phyloP scores from a whole-genome alignment of 2,329 filamentous ascomycete species.

The Aquanectria penicillioides region DNA sequence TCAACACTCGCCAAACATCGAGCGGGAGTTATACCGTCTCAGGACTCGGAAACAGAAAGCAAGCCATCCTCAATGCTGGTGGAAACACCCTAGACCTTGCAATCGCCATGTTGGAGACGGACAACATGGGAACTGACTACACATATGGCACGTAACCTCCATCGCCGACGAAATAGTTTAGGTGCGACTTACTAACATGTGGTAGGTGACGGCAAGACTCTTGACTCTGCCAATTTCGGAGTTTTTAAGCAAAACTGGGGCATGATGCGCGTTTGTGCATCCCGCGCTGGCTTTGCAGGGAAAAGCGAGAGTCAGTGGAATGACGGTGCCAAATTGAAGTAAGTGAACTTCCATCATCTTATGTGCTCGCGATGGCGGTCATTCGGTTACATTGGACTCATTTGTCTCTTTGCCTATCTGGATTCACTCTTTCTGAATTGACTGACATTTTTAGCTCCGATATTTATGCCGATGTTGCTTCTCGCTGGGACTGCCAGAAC shows the following conservation, averaged over 20 bases:
- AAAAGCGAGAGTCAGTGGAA: background rate
- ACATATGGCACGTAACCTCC: background rate
- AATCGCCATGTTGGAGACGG: slow-evolving; percentile 9
- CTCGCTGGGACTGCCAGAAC: slow-evolving; percentile 3
- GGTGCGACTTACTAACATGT: background rate
- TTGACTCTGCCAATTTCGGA: slow-evolving; percentile 2
- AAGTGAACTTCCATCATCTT: background rate
- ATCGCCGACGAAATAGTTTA: background rate
- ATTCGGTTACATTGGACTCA: no score
- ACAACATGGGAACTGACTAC: slow-evolving; percentile 6
- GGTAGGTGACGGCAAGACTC: background rate
- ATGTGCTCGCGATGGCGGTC: background rate
- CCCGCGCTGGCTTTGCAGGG: background rate
- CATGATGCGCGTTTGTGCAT: background rate
- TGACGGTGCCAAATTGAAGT: slow-evolving; percentile 10
- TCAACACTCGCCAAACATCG: background rate
- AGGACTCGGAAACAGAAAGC: background rate
- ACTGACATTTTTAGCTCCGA: background rate
- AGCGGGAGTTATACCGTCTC: background rate
- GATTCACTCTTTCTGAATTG: no score
- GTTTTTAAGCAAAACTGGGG: slow-evolving; percentile 14
- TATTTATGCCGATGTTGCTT: background rate
- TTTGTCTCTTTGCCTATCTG: no score
- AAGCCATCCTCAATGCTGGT: slow-evolving; percentile 3
- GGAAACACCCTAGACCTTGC: slow-evolving; percentile 8